Evolutionary conservation across 768 basidiomycete species (phyloP).

Genomic region (Xerocomellus dryophilus): DNA sequence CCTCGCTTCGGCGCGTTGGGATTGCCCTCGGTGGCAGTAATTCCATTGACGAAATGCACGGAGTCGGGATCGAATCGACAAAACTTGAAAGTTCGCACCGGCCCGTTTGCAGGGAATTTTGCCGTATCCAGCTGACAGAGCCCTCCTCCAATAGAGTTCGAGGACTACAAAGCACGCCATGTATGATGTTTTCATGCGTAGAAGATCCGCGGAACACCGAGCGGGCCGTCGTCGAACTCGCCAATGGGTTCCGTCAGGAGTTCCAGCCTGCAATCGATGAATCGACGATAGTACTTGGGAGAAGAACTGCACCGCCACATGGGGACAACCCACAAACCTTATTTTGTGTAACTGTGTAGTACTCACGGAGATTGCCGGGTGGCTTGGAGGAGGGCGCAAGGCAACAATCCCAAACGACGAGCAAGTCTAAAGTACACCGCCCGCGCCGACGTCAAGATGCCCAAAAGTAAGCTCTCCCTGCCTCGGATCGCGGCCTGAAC

Average conservation of each 20-base stretch:
- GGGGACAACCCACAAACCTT: neutral
- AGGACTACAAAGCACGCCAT: too few relatives aligned
- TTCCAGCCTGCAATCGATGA: neutral
- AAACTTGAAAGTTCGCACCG: too few relatives aligned
- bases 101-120: too few relatives aligned
- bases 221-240: neutral
- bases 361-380: conserved; percentile 33
- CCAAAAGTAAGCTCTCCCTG: conserved; percentile 33
- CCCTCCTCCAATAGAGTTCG: too few relatives aligned
- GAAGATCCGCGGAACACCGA: neutral
- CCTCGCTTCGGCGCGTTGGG: too few relatives aligned
- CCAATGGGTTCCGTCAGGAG: neutral
- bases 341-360: conserved; percentile 24
- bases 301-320: conserved; percentile 6
- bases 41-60: too few relatives aligned
- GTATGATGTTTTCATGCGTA: neutral
- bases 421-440: conserved; percentile 25
- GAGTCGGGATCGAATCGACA: too few relatives aligned
- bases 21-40: too few relatives aligned
- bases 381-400: conserved; percentile 24
- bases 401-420: conserved; percentile 9
- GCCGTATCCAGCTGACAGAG: too few relatives aligned
- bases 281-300: too few relatives aligned
- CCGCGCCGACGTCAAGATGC: conserved; percentile 41
- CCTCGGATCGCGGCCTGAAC: neutral